Evolutionary conservation across 768 basidiomycete species (phyloP), one percentile per base, ranked within the genome.

Genomic region (Lentinus tigrinus): DNA sequence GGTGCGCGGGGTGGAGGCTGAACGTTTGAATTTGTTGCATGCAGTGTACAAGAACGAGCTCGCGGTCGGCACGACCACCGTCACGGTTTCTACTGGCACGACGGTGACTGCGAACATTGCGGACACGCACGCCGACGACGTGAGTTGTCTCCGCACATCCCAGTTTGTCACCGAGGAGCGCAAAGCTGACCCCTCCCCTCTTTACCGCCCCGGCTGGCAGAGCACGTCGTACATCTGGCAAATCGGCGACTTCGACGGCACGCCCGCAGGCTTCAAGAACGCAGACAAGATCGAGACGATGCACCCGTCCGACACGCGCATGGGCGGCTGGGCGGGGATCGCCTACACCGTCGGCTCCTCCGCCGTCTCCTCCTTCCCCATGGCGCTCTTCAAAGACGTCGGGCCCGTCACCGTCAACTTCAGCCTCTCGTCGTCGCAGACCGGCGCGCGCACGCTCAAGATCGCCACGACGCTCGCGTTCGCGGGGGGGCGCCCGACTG

Each of bases 381-480:
- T 81, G 79, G 79, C 79, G n/a, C 75, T 76, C 57, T 81, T 79
- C 69, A 76, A 76, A 64, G 69, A 76, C 71, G 75, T 79, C 28
- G 78, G 78, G 58, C 77, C 77, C 0, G 78, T 77, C 9, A 79
- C 77, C 6, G 73, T 79, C 40, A 70, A 64, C 54, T 78, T 75
- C 75, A 75, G 71, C 7, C 73, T 75, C 10, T 69, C 74, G 4
- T 76, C 78, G 2, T 74, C 75, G 17, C 78, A 80, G 61, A 78
- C 75, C 27, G 80, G 80, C 40, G 78, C 77, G 14, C 71, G 78
- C 14, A 82, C 78, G 5, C 63, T 81, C 27, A 71, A 75, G 3
- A 80, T 81, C 52, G 72, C 76, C 31, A 80, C 78, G 4, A 81
- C 78, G 7, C 70, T 71, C 38, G 72, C 79, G 9, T 82, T 80